phyloP scores from a whole-genome alignment of 345 rosid genomes.

The Raphanus sativus region DNA sequence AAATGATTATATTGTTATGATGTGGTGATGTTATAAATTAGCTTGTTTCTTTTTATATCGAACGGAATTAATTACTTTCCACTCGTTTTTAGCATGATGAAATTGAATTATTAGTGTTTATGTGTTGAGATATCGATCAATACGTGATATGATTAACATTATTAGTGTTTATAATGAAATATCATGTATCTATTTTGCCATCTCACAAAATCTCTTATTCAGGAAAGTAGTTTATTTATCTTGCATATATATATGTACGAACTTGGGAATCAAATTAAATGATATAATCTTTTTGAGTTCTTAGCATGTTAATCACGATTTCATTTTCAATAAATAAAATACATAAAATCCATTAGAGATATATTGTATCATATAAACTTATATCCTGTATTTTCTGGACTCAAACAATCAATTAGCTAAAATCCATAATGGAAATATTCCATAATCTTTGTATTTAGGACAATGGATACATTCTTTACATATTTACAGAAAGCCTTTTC shows the following conservation, averaged over 20 bases:
- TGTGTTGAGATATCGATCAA: not conserved
- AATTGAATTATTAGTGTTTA: not conserved
- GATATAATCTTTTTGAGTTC: not conserved
- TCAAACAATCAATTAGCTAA: not conserved
- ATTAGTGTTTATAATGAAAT: not conserved
- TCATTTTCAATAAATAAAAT: not conserved
- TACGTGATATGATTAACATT: not conserved
- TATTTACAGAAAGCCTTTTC: not conserved
- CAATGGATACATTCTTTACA: not conserved
- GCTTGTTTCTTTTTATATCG: not conserved
- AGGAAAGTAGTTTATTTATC: not conserved
- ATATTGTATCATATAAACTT: not conserved
- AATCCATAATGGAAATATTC: not conserved
- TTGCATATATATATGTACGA: not conserved
- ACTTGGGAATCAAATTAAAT: not conserved
- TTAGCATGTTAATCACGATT: not conserved
- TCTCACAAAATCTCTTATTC: not conserved
- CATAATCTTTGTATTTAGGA: not conserved
- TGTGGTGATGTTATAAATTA: not conserved
- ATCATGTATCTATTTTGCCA: not conserved
- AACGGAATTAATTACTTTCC: not conserved
- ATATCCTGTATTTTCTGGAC: not conserved
- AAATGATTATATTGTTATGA: not conserved
- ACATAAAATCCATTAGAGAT: not conserved
- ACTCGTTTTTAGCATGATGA: not conserved